phyloP scores from a whole-genome alignment of 225 moss, liverwort and hornwort genomes.

The Physcomitrellopsis africana region DNA sequence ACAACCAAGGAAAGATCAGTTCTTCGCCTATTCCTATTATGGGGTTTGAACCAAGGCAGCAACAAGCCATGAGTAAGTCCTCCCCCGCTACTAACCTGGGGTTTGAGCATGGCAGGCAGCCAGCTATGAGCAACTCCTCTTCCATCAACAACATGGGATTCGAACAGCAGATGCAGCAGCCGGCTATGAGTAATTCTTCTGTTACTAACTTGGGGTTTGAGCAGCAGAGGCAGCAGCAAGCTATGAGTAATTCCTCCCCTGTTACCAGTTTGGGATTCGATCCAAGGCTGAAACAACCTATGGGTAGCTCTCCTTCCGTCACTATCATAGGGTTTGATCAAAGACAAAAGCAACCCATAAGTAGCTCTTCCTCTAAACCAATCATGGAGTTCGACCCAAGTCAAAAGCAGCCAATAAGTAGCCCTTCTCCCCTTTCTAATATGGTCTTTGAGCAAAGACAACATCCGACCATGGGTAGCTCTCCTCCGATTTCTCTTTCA shows the following conservation, averaged over 20 bases:
- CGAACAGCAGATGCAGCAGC: constrained; percentile 24
- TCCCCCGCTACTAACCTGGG: constrained; percentile 14
- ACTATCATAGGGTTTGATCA: constrained; percentile 22
- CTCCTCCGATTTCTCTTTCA: constrained; percentile 27
- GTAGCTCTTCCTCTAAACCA: constrained; percentile 19
- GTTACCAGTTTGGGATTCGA: constrained; percentile 20
- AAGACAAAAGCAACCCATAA: constrained; percentile 23
- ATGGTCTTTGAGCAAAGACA: constrained; percentile 34
- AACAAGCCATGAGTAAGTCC: constrained; percentile 25
- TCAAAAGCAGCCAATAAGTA: constrained; percentile 18
- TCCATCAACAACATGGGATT: constrained; percentile 26
- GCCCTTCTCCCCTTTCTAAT: constrained; percentile 24
- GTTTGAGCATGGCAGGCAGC: constrained; percentile 28
- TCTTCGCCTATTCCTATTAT: constrained; percentile 36
- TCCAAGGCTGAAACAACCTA: constrained; percentile 2
- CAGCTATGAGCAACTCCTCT: constrained; percentile 33
- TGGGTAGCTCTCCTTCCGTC: constrained; percentile 8
- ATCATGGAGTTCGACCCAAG: constrained; percentile 30
- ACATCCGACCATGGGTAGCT: constrained; percentile 32
- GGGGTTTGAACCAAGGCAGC: constrained; percentile 26
- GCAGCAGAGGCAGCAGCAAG: constrained; percentile 20
- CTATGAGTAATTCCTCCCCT: constrained; percentile 13
- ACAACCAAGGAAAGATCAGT: constrained; percentile 31
- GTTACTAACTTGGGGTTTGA: constrained; percentile 18
- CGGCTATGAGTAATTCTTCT: constrained; percentile 19